phyloP scores from a whole-genome alignment of 1,139 yeast species.

The Dujonia santamariae region DNA sequence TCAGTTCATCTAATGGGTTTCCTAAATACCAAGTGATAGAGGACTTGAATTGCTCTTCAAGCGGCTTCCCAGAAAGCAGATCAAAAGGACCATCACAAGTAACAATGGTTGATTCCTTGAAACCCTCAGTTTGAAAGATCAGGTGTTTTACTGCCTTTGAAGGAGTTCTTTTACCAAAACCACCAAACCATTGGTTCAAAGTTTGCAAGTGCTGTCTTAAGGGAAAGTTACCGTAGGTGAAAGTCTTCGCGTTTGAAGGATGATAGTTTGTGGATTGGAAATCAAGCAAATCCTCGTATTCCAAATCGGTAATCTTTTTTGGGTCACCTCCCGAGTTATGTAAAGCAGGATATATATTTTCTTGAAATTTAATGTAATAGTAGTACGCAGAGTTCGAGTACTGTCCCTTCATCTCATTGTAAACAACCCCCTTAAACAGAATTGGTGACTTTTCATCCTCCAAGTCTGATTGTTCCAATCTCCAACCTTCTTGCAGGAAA shows the following conservation, averaged over 20 bases:
- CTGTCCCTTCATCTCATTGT: conserved; percentile 98
- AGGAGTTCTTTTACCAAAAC: conserved; percentile 49
- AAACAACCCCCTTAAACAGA: conserved; percentile 90
- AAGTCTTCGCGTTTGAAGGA: conserved; percentile 85
- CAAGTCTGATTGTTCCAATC: conserved; percentile 72
- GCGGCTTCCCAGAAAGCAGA: conserved; percentile 62
- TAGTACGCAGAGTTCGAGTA: conserved; percentile 84
- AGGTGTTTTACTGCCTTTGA: conserved; percentile 20
- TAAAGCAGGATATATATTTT: conserved; percentile 79
- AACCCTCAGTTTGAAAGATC: conserved; percentile 15
- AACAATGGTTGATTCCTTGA: conserved; percentile 28
- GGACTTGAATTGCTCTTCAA: conserved; percentile 67
- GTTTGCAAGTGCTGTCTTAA: conserved; percentile 59
- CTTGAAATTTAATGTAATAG: conserved; percentile 80
- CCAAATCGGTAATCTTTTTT: conserved; percentile 63
- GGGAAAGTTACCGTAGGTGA: conserved; percentile 82
- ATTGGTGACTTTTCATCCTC: conserved; percentile 51
- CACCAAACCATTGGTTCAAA: conserved; percentile 48
- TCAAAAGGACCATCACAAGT: conserved; percentile 69
- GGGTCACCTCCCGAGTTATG: conserved; percentile 98
- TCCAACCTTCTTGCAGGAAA: conserved; percentile 97
- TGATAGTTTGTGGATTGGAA: conserved; percentile 79
- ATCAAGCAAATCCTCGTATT: conserved; percentile 69
- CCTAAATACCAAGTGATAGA: conserved; percentile 91
- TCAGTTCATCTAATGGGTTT: conserved; percentile 53